Base-by-base conservation (phyloP, 2,329 filamentous ascomycete species). In the Aspergillus udagawae region DNA sequence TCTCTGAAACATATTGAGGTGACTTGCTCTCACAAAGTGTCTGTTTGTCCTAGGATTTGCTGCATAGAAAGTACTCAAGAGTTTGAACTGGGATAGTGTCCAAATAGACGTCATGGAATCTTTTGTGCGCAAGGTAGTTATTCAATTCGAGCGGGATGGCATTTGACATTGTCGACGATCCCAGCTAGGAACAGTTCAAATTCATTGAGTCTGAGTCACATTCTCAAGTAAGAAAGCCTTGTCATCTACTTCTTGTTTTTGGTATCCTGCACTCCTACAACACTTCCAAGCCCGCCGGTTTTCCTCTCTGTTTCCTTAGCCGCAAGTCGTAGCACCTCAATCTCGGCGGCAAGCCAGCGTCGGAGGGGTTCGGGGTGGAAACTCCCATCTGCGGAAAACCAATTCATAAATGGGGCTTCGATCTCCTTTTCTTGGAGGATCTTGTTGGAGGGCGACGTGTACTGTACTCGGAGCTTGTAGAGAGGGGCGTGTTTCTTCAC, bases 401-500 rank as follows among this genome's bases (percentile, higher is more conserved):
- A 87, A 35, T 76, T 78, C 9, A 83, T 82, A 71, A 86, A 86
- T 7, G 84, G 79, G 0, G 83, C 78, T 57, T 80, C 76, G 57
- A 85, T 76, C 52, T 82, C 75, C 63, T 77, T 70, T 70, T 80
- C 71, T 72, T 78, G 70, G 52, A 73, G 65, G 25, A 74, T 65
- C 63, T 75, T 76, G 23, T 70, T 70, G 1, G 69, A 58, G n/a
- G 74, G 65, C 12, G 75, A 74, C 17, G 71, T 72, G 57, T 78
- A 78, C 28, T 63, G 66, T 52, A 96, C 81, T 47, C 82, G 85
- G 59, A 96, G 77, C 68, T 89, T 83, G 79, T 99, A 99, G 48
- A 86, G 83, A 0, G 92, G 91, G 42, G 87, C 83, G 75, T 92
- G 85, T 73, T 97, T 97, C 69, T 89, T 87, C 0, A 85, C 86